Evolutionary conservation across 106 monocot genomes (phyloP).

Genomic region (Cymbidium sinense): DNA sequence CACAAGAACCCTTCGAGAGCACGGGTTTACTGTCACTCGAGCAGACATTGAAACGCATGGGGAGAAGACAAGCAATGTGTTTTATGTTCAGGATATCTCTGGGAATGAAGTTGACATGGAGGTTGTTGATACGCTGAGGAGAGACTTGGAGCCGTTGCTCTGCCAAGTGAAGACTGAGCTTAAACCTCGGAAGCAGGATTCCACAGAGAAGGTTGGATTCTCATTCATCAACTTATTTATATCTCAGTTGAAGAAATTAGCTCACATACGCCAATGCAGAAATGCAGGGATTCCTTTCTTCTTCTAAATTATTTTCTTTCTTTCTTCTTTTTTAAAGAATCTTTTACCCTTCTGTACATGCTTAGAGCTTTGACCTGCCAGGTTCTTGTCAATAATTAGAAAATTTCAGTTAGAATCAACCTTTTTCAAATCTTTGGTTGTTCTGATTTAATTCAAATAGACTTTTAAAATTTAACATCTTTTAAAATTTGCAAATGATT

Average conservation of each 20-base stretch:
- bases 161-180: conserved; percentile 38
- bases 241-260: conserved; percentile 44
- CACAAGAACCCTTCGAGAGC: conserved; percentile 45
- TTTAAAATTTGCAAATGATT: too few relatives aligned
- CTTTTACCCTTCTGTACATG: background rate
- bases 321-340: too few relatives aligned
- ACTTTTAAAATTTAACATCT: background rate
- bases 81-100: conserved; percentile 49
- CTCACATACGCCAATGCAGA: conserved; percentile 20
- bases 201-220: conserved; percentile 14
- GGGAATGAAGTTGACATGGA: conserved; percentile 37
- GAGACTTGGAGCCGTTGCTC: conserved; percentile 42
- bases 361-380: background rate
- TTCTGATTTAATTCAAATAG: background rate
- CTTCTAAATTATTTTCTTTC: background rate
- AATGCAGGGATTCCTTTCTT: background rate
- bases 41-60: conserved; percentile 50
- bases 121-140: conserved; percentile 32
- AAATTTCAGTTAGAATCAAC: background rate
- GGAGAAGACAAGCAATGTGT: conserved; percentile 42
- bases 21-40: conserved; percentile 50
- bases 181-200: conserved; percentile 11
- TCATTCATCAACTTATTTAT: conserved; percentile 40
- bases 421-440: background rate
- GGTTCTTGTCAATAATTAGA: background rate